These are phyloP conservation scores for Paraleonurus japonicus DNA, from an alignment of 257 asterid genomes.

Conservation along the genomic window DNA sequence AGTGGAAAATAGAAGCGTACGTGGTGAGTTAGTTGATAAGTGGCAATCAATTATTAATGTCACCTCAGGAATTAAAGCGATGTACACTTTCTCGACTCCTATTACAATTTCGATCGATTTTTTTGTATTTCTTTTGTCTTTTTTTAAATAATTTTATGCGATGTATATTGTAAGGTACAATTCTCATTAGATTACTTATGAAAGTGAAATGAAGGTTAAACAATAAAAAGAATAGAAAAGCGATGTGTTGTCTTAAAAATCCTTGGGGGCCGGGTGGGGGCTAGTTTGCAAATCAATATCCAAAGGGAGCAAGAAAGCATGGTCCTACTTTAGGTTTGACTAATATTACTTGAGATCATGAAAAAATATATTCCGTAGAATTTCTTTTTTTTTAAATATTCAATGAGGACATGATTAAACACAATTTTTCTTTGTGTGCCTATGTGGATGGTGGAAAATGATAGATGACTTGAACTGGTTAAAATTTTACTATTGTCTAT, in stretches of 20 bases:
- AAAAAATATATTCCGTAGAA: conserved; percentile 1
- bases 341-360: conserved; percentile 12
- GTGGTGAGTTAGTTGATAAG: neutral
- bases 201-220: conserved; percentile 1
- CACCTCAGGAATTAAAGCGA: neutral
- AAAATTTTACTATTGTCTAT: too few relatives aligned
- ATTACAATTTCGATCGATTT: neutral
- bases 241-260: conserved; percentile 18
- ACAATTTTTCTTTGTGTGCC: conserved; percentile 24
- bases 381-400: conserved; percentile 16
- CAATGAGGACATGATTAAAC: conserved; percentile 25
- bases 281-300: too few relatives aligned
- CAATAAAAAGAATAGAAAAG: conserved; percentile 13
- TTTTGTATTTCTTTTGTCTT: neutral
- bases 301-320: neutral
- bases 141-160: neutral
- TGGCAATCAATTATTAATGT: neutral
- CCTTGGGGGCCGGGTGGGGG: too few relatives aligned
- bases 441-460: conserved; percentile 11
- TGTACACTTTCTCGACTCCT: neutral
- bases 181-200: conserved; percentile 2
- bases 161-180: neutral
- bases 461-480: too few relatives aligned
- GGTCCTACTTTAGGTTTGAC: conserved; percentile 19
- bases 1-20: neutral